Evolutionary conservation across 2,329 filamentous ascomycete genomes (phyloP).

Genomic region (Colletotrichum karsti): DNA sequence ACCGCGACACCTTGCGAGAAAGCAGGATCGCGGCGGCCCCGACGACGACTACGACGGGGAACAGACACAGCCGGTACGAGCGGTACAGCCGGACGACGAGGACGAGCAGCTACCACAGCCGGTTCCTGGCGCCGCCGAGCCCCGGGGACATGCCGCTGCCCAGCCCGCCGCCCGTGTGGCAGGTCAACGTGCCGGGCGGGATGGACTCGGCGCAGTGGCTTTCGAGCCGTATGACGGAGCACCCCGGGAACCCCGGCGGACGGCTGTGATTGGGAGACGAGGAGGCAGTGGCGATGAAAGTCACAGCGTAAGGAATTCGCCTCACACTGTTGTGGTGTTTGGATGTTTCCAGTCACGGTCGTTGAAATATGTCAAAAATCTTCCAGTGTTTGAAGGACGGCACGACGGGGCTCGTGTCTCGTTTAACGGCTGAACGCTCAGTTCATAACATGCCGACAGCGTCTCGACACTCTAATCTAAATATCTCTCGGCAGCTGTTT

Average conservation of each 20-base stretch:
- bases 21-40: neutral
- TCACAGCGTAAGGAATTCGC: too few species aligned
- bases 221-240: conserved; percentile 13
- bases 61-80: neutral
- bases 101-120: conserved; percentile 9
- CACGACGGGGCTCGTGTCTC: too few species aligned
- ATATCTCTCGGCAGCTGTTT: too few species aligned
- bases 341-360: too few species aligned
- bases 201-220: conserved; percentile 22
- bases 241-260: conserved; percentile 2
- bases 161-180: conserved; percentile 8
- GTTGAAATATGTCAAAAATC: too few species aligned
- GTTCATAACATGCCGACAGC: too few species aligned
- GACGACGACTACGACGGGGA: too few species aligned
- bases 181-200: neutral
- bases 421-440: too few species aligned
- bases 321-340: too few species aligned
- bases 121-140: conserved; percentile 13
- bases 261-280: neutral
- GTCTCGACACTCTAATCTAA: too few species aligned
- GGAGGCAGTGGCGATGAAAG: too few species aligned
- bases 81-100: conserved; percentile 11
- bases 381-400: too few species aligned
- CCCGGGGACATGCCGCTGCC: neutral
- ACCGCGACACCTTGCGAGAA: neutral